Evolutionary conservation across 2,329 filamentous ascomycete genomes (phyloP), one percentile per base, ranked within the genome.

Genomic region (Fusarium globosum): DNA sequence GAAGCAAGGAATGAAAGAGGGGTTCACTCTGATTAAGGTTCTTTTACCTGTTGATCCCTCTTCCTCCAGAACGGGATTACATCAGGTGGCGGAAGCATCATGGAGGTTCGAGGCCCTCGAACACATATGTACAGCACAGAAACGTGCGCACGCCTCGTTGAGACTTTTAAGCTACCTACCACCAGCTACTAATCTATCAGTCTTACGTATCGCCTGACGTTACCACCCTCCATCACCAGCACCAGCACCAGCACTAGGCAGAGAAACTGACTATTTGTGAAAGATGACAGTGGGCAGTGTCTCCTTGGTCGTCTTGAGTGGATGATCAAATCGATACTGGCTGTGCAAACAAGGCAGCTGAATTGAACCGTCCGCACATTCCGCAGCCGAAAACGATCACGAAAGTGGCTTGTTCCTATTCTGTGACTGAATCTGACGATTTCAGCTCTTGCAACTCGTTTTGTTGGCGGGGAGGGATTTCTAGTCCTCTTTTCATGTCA

Each of bases 81-180:
- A 77, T 76, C 72, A 77, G 62, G 73, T 77, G 75, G 75, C 69
- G 75, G 65, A 61, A 70, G 71, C 58, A 56, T 65, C 43, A 65
- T 59, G 23, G 30, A 42, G 58, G 66, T 66, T 66, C 58, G 53
- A 71, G 71, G 61, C 65, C 56, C 61, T 56, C 42, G 49, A 38
- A 65, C 28, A 58, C 48, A 39, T 53, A 36, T 13, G 20, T 30
- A 18, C 15, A 43, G 42, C 42, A 43, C 49, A 59, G 61, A 35
- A 39, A 30, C 39, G 58, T 46, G 59, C 53, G 26, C 28, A 39
- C 41, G 48, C 60, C 60, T 23, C 30, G 20, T 56, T 30, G 21
- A 55, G 56, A 45, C 12, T 35, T 23, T 35, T 36, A 35, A 35
- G 52, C 35, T 56, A 30, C 30, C 35, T 56, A 30, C 30, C 12